phyloP scores from a whole-genome alignment of 1,284 basidiomycete genomes.

The Coniophora puteana region DNA sequence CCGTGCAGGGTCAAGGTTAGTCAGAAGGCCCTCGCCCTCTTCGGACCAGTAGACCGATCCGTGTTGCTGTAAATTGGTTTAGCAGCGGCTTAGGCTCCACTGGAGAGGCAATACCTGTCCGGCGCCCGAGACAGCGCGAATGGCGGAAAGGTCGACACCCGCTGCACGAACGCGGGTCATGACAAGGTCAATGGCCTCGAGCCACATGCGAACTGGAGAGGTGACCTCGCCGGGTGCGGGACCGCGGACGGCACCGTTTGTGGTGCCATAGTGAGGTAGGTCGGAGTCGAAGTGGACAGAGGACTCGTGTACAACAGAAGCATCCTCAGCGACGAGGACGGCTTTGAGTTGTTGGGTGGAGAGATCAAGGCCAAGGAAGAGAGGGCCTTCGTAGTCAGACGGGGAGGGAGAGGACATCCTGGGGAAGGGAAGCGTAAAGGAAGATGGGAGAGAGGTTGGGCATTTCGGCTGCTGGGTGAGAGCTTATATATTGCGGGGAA shows the following conservation, averaged over 20 bases:
- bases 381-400: too few relatives aligned
- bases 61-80: constrained; percentile 64
- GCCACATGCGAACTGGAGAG: constrained; percentile 80
- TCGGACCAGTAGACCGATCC: constrained; percentile 86
- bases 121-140: constrained; percentile 69
- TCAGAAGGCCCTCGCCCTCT: constrained; percentile 50
- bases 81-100: not conserved
- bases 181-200: constrained; percentile 82
- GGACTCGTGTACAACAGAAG: constrained; percentile 64
- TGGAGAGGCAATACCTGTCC: constrained; percentile 51
- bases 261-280: constrained; percentile 69
- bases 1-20: constrained; percentile 47
- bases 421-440: not conserved
- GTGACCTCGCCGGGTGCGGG: constrained; percentile 69
- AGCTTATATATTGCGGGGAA: constrained; percentile 5
- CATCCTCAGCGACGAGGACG: constrained; percentile 59
- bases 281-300: constrained; percentile 82
- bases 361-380: constrained; percentile 85
- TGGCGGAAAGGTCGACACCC: constrained; percentile 53
- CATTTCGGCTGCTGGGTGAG: not conserved
- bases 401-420: constrained; percentile 25
- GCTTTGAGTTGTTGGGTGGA: constrained; percentile 88
- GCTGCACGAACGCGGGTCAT: constrained; percentile 64
- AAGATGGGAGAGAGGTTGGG: constrained; percentile 3
- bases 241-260: constrained; percentile 68